Evolutionary conservation across 768 basidiomycete species (phyloP).

Genomic region (Strobilomyces confusus): DNA sequence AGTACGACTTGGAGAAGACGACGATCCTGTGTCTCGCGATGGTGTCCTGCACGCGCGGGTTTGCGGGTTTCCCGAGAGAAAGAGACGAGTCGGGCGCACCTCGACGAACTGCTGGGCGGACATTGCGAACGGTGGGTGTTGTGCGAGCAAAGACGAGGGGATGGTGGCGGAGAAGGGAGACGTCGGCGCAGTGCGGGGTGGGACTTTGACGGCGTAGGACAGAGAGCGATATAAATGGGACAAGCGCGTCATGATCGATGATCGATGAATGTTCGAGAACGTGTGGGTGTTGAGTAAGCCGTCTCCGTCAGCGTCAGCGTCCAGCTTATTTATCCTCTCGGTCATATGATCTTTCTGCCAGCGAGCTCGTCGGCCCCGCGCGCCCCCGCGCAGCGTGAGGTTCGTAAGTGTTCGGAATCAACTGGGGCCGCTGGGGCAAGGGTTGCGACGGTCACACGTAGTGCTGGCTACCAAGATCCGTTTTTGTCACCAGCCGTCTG

Average conservation of each 20-base stretch:
- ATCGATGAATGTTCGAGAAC: not conserved
- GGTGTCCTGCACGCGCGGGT: constrained; percentile 31
- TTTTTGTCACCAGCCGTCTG: too few species aligned
- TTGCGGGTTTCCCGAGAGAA: not conserved
- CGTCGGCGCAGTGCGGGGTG: not conserved
- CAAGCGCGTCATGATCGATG: constrained; percentile 1
- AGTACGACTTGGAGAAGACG: constrained; percentile 59
- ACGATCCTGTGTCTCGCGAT: constrained; percentile 50
- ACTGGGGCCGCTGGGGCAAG: not conserved
- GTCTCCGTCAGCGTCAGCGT: not conserved
- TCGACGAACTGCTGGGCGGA: constrained; percentile 38
- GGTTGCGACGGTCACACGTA: not conserved
- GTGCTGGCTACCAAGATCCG: too few species aligned
- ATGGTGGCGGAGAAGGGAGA: constrained; percentile 19
- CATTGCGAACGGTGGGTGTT: constrained; percentile 10
- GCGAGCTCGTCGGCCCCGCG: not conserved
- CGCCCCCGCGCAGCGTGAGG: not conserved
- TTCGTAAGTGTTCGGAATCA: not conserved
- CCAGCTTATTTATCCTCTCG: not conserved
- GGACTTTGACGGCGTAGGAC: constrained; percentile 3
- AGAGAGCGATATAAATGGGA: constrained; percentile 25
- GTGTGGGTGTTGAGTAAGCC: not conserved
- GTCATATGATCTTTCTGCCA: not conserved
- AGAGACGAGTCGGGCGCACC: constrained; percentile 23
- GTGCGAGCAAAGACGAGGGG: constrained; percentile 25